Percentiles rank a stretch among this genome's conserved stretches.
phyloP scores from a whole-genome alignment of 305 asterid genomes.

The Rubia balearica region DNA sequence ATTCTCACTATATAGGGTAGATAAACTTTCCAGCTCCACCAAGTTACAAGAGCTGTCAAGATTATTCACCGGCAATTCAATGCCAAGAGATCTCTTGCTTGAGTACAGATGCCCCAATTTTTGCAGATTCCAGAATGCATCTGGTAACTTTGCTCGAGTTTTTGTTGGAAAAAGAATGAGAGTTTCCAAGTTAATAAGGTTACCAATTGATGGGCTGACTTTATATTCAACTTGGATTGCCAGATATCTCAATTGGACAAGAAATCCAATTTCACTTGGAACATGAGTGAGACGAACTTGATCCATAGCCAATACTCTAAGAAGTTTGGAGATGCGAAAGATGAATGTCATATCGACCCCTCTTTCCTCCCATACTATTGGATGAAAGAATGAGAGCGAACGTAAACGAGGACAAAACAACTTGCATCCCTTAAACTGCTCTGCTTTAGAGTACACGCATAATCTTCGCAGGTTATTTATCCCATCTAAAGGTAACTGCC shows the following conservation, averaged over 20 bases:
- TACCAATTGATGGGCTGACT: neutral
- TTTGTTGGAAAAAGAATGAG: neutral
- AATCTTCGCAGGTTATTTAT: neutral
- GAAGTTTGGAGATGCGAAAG: neutral
- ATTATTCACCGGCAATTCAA: neutral
- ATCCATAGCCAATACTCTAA: neutral
- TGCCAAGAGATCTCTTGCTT: neutral
- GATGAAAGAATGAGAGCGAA: neutral
- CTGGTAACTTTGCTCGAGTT: neutral
- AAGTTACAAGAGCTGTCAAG: neutral
- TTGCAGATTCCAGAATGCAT: neutral
- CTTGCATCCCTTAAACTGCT: neutral
- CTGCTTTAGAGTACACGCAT: neutral
- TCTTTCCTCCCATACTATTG: neutral
- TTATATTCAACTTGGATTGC: neutral
- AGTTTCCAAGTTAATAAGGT: constrained; percentile 1
- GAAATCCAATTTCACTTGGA: constrained; percentile 1
- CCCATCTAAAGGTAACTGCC: neutral
- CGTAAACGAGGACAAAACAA: neutral
- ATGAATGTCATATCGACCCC: neutral
- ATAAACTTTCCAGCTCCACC: neutral
- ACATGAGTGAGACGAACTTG: neutral
- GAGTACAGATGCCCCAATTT: neutral
- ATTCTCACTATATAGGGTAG: neutral
- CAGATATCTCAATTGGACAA: constrained; percentile 2